These are phyloP conservation scores for Gonapodya prolifera DNA, from an alignment of 192 early-diverging fungal species.

Conservation along the genomic window DNA sequence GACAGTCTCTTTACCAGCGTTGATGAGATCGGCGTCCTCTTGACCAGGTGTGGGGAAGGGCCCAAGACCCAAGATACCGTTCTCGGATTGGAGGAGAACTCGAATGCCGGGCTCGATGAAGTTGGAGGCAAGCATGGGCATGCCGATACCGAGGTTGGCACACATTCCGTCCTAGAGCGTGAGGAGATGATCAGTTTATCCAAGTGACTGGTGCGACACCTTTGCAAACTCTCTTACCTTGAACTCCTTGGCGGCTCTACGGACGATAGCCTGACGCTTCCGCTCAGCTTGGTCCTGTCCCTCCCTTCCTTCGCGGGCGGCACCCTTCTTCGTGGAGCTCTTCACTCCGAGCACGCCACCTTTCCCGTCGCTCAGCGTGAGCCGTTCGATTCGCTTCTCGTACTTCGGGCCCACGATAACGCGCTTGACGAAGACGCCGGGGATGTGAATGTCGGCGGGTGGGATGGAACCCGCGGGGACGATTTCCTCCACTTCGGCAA, in stretches of 20 bases:
- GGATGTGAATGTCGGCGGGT: constrained; percentile 60
- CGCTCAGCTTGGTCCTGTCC: constrained; percentile 10
- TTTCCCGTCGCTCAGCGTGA: constrained; percentile 18
- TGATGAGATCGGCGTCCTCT: constrained; percentile 66
- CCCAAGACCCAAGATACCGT: constrained; percentile 65
- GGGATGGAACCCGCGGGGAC: constrained; percentile 52
- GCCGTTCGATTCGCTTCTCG: constrained; percentile 54
- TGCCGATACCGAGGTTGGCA: constrained; percentile 62
- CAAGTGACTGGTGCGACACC: constrained; percentile 12
- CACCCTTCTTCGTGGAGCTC: constrained; percentile 9
- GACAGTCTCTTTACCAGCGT: constrained; percentile 71
- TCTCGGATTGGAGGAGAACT: constrained; percentile 65
- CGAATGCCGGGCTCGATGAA: constrained; percentile 55
- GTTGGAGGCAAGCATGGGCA: constrained; percentile 67
- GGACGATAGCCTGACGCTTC: constrained; percentile 53
- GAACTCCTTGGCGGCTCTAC: constrained; percentile 66
- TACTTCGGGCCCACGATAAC: constrained; percentile 54
- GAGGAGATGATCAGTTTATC: constrained; percentile 8
- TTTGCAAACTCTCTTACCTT: constrained; percentile 52
- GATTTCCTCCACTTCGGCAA: constrained; percentile 70
- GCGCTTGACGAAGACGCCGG: constrained; percentile 59
- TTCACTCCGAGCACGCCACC: constrained; percentile 13
- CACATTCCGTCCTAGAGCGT: constrained; percentile 6
- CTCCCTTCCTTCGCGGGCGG: background rate
- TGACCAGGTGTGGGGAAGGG: constrained; percentile 59